phyloP scores from a whole-genome alignment of 1,284 basidiomycete genomes.

The Schizopora paradoxa region DNA sequence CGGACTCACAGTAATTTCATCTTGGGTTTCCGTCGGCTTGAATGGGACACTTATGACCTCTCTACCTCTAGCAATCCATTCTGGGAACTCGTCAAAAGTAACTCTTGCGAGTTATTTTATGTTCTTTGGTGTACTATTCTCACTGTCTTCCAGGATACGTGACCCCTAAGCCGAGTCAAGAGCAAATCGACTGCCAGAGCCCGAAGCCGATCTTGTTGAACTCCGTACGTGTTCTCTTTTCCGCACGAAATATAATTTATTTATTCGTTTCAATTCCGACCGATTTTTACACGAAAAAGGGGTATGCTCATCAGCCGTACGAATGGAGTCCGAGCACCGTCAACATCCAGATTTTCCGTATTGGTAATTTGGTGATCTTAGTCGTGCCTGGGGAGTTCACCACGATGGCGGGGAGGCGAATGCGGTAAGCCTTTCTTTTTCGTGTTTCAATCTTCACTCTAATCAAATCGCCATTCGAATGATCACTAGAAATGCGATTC shows the following conservation, averaged over 20 bases:
- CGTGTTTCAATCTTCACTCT: neutral
- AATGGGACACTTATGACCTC: neutral
- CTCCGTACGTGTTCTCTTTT: slow-evolving; percentile 39
- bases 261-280: slow-evolving; percentile 8
- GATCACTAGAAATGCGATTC: slow-evolving; percentile 48
- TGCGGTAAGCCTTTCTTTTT: slow-evolving; percentile 28
- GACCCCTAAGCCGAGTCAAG: slow-evolving; percentile 53
- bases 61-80: slow-evolving; percentile 60
- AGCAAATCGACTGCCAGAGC: slow-evolving; percentile 67
- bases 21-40: neutral
- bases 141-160: slow-evolving; percentile 41
- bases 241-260: slow-evolving; percentile 10
- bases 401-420: slow-evolving; percentile 47
- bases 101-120: slow-evolving; percentile 2
- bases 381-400: slow-evolving; percentile 69
- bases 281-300: slow-evolving; percentile 37
- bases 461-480: neutral
- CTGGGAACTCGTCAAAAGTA: slow-evolving; percentile 75
- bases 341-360: slow-evolving; percentile 73
- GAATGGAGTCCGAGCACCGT: slow-evolving; percentile 74
- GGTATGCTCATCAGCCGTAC: slow-evolving; percentile 63
- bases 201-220: slow-evolving; percentile 81
- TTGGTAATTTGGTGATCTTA: slow-evolving; percentile 76
- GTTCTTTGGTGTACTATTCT: slow-evolving; percentile 16
- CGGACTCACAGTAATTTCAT: slow-evolving; percentile 42